A percentile compares a stretch with the other conserved stretches of the same genome.
Conservation (phyloP, 2,329 filamentous ascomycete species). For the Clonostachys solani region DNA sequence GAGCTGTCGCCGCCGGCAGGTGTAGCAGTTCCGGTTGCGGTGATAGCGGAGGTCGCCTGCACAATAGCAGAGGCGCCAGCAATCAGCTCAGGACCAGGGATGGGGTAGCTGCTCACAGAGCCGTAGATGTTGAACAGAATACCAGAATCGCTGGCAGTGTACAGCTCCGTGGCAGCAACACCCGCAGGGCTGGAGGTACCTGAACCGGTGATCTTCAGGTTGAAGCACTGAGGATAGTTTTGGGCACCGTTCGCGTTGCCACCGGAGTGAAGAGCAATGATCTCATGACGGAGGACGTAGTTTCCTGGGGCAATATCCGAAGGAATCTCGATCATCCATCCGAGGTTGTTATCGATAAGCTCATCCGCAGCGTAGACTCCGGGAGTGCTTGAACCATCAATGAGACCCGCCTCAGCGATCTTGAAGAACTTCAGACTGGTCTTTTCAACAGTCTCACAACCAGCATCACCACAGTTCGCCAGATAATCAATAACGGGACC, state of each 20-base stretch:
- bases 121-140: constrained; percentile 30
- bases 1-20: constrained; percentile 2
- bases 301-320: constrained; percentile 36
- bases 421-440: constrained; percentile 51
- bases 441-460: constrained; percentile 47
- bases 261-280: constrained; percentile 45
- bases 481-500: constrained; percentile 57
- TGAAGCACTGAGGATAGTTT: constrained; percentile 46
- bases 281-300: constrained; percentile 48
- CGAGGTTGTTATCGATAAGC: constrained; percentile 37
- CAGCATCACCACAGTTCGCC: constrained; percentile 45
- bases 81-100: constrained; percentile 9
- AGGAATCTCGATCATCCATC: constrained; percentile 40
- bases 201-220: constrained; percentile 36
- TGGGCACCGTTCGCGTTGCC: constrained; percentile 29
- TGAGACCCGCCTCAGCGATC: constrained; percentile 46
- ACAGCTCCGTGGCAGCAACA: constrained; percentile 28
- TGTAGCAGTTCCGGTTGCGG: constrained; percentile 3
- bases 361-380: constrained; percentile 50
- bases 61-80: background rate
- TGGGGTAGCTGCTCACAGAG: constrained; percentile 8
- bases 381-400: constrained; percentile 34
- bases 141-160: constrained; percentile 32
- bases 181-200: constrained; percentile 27
- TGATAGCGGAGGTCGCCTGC: constrained; percentile 1